Evolutionary conservation across 164 flowering plant genomes (phyloP).

Genomic region (Vitis rotundifolia): DNA sequence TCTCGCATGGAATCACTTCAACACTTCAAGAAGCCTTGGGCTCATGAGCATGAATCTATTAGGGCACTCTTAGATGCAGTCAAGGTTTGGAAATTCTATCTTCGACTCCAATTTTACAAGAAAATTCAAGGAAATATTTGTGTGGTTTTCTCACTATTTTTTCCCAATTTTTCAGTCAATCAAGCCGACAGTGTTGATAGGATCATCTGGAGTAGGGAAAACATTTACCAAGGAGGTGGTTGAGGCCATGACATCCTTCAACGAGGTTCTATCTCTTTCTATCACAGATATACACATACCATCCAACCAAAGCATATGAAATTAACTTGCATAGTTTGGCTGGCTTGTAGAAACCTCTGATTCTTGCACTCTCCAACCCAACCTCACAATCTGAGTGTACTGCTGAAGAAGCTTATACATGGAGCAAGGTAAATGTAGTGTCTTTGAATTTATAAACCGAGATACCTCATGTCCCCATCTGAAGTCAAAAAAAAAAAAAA

Average conservation of each 20-base stretch:
- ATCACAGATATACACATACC: neutral
- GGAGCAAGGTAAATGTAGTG: conserved; percentile 50
- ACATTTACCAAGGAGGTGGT: conserved; percentile 53
- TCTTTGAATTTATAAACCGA: neutral
- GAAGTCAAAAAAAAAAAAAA: neutral
- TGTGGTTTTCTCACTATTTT: neutral
- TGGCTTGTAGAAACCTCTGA: conserved; percentile 64
- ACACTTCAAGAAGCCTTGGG: conserved; percentile 71
- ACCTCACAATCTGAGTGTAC: conserved; percentile 81
- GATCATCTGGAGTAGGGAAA: conserved; percentile 69
- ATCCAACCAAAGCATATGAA: neutral
- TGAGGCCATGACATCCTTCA: conserved; percentile 62
- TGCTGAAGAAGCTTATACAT: conserved; percentile 76
- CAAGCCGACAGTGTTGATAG: conserved; percentile 69
- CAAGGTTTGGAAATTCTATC: conserved; percentile 31
- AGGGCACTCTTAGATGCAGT: conserved; percentile 54
- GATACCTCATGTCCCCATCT: neutral
- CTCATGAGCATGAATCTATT: conserved; percentile 66
- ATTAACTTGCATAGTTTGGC: neutral
- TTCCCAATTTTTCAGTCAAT: conserved; percentile 38
- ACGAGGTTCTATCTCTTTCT: conserved; percentile 42
- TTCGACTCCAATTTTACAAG: neutral
- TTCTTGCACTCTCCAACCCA: conserved; percentile 72
- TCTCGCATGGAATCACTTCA: conserved; percentile 63
- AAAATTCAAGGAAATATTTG: neutral